Conservation (phyloP, 495 filamentous ascomycete species). For the Cryomyces minteri region DNA sequence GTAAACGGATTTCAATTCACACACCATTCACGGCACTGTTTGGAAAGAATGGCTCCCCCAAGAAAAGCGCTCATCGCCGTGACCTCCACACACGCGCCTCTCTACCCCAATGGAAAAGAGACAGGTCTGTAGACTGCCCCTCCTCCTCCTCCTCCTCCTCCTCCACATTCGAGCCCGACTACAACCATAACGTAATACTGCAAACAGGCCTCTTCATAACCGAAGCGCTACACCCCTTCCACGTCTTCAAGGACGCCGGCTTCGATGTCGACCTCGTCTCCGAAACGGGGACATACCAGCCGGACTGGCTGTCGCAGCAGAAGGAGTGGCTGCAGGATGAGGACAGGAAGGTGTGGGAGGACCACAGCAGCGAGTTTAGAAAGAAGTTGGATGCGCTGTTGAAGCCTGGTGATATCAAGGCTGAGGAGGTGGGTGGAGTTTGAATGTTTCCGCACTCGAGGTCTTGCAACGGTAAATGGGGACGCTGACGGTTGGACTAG, state of each 20-base stretch:
- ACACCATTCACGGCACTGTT: too few species aligned
- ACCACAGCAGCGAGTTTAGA: constrained; percentile 23
- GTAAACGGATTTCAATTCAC: too few species aligned
- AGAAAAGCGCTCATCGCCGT: constrained; percentile 27
- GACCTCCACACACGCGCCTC: constrained; percentile 25
- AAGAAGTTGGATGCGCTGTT: constrained; percentile 19
- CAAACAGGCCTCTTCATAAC: constrained; percentile 25
- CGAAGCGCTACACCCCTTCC: constrained; percentile 31
- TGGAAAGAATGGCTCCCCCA: constrained; percentile 18
- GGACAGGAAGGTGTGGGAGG: constrained; percentile 23
- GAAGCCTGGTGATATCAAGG: constrained; percentile 14
- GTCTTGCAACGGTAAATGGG: too few species aligned
- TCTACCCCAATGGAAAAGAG: constrained; percentile 20
- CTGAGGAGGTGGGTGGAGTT: constrained; percentile 1
- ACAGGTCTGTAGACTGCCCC: not conserved
- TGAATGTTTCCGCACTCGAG: too few species aligned
- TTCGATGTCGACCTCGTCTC: constrained; percentile 31
- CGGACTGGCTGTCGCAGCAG: constrained; percentile 27
- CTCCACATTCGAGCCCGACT: too few species aligned
- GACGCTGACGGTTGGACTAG: not conserved
- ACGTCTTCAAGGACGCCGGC: constrained; percentile 24
- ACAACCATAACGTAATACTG: too few species aligned
- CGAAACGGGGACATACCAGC: constrained; percentile 27
- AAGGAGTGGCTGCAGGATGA: constrained; percentile 24
- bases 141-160: not conserved